Conservation (phyloP, 148 eudicot genomes). For the Fagopyrum esculentum region DNA sequence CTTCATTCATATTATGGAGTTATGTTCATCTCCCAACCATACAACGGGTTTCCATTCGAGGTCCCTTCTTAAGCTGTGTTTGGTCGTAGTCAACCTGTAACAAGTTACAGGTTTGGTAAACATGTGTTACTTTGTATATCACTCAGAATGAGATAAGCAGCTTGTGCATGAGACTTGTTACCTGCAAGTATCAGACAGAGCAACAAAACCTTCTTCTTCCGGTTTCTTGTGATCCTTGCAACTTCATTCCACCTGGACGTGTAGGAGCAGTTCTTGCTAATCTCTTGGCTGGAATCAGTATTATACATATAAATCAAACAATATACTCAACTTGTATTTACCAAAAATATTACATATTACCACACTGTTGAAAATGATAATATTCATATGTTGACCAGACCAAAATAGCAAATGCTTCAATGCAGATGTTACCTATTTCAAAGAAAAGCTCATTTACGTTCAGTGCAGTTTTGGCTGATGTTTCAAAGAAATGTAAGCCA, state of each 20-base stretch:
- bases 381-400: background rate
- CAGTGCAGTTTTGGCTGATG: conserved; percentile 89
- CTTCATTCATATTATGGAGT: conserved; percentile 1
- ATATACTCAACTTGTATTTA: background rate
- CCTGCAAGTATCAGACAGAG: conserved; percentile 28
- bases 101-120: background rate
- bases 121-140: background rate
- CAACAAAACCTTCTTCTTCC: conserved; percentile 42
- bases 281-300: conserved; percentile 40
- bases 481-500: conserved; percentile 74
- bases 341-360: background rate
- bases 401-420: background rate
- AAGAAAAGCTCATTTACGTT: conserved; percentile 84
- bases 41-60: background rate
- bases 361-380: background rate
- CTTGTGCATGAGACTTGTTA: background rate
- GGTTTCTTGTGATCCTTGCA: conserved; percentile 37
- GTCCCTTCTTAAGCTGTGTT: conserved; percentile 7
- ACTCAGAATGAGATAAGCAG: background rate
- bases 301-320: background rate
- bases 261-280: conserved; percentile 37
- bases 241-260: conserved; percentile 41
- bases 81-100: background rate
- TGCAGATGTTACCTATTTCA: conserved; percentile 59
- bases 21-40: background rate